Evolutionary conservation across 129 eudicot genomes (phyloP), one percentile per base, ranked within the genome.

Genomic region (Chrysanthemum seticuspe): DNA sequence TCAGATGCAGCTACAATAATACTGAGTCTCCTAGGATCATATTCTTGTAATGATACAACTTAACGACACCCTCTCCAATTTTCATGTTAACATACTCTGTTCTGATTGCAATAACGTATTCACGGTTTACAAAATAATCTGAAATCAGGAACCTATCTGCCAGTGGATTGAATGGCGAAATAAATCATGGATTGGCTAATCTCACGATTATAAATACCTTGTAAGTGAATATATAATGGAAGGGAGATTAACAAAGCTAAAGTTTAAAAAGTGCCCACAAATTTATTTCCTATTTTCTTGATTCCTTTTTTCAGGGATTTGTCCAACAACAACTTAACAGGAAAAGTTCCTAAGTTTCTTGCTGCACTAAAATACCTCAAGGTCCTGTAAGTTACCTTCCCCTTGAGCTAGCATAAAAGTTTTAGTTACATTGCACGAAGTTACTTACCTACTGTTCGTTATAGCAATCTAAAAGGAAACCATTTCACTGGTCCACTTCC

Each of bases 391-490:
- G 89, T 79, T 49, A 45, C 64, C 15, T 8, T 2, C n/a, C 31
- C 49, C 65, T 67, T 58, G 19, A 44, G 11, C 62, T 56, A 63
- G 31, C 52, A 63, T 65, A 10, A 31, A 1, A 10, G 64, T 34
- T 48, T 62, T 68, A 18, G 48, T 34, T 69, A 7, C 13, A 56
- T 16, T 0, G 13, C 18, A 56, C 23, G 60, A 60, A 57, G 40
- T 55, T 47, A 61, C 50, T 18, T 34, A 34, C 18, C 51, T 60
- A 62, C 45, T 47, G 10, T 56, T 27, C 2, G 14, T 52, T 81
- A 63, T 75, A 87, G 89, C 19, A 79, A 82, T 58, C 13, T 84
- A 60, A 66, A 67, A 65, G 85, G 89, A 70, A 87, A 87, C 83
- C 74, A 74, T 53, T 80, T 87, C 65, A 34, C 65, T 12, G 89